Evolutionary conservation across 805 yeast genomes (phyloP), one percentile per base, ranked within the genome.

Genomic region (Wickerhamiella spandovensis): DNA sequence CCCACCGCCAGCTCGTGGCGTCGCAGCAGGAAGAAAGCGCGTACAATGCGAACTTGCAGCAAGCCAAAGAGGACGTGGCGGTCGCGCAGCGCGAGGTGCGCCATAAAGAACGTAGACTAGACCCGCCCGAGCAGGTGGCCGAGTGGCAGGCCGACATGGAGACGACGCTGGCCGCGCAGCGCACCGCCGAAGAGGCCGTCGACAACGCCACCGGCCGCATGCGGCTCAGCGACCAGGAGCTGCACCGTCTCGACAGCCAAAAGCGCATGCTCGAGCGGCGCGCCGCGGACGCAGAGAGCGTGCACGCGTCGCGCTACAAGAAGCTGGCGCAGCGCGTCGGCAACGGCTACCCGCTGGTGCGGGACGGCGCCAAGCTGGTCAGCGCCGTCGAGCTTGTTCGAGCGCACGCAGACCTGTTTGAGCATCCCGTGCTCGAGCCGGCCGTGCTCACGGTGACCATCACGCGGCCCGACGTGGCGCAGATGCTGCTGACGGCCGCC

Each of bases 401-500:
- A 3, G 39, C 39, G 3, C 3, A 35, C 39, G 9, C 7, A 7
- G 6, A 15, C 39, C 17, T 7, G 5, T 69, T 79, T 47, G 60
- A 64, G 45, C 65, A 66, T 0, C 62, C 65, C 12, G 76, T 84
- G 49, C 77, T 70, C 51, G 94, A 84, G 59, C 94, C 95, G 1
- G 89, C 97, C 0, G 64, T 81, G 8, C 68, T 87, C 24, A 72
- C 83, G 0, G 71, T 90, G 21, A 70, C 75, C 4, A 76, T 81
- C 0, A 70, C 69, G 1, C 75, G 79, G 51, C 62, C 66, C 9
- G 56, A 62, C 9, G 74, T 72, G 57, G 81, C 84, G 0, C 69
- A 73, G 9, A 77, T 75, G 51, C 62, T 87, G 48, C 84, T 80
- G 47, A 71, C 75, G 46, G 69, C 78, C 6, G 72, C 84, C 7